Conservation (phyloP, 495 filamentous ascomycete species). For the Letharia lupina region DNA sequence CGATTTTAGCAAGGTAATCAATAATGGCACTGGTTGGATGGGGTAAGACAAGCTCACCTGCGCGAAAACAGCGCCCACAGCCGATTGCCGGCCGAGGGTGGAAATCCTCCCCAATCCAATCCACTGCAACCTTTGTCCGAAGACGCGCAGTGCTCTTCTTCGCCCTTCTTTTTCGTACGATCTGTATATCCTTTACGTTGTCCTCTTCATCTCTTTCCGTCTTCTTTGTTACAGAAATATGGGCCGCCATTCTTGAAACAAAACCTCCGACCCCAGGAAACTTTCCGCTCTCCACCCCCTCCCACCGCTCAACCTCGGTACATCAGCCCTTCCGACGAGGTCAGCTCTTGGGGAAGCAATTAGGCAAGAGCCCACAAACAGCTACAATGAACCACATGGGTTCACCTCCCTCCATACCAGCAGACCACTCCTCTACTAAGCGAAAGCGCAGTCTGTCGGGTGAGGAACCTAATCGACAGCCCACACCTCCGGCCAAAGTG, state of each 20-base stretch:
- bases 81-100: conserved; percentile 6
- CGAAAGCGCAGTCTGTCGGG: conserved; percentile 51
- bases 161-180: conserved; percentile 16
- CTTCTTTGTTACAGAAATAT: conserved; percentile 1
- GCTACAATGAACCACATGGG: conserved; percentile 17
- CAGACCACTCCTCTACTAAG: conserved; percentile 36
- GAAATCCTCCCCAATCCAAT: conserved; percentile 4
- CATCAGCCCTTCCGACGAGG: background rate
- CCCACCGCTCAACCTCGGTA: conserved; percentile 5
- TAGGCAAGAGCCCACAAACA: background rate
- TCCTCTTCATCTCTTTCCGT: background rate
- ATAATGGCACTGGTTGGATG: conserved; percentile 2
- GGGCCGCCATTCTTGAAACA: conserved; percentile 4
- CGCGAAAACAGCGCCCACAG: conserved; percentile 3
- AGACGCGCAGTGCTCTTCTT: conserved; percentile 18
- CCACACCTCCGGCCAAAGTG: conserved; percentile 41
- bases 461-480: conserved; percentile 32
- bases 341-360: background rate
- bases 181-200: conserved; percentile 10
- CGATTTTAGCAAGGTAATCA: background rate
- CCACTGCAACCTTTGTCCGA: background rate
- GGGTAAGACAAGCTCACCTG: conserved; percentile 3
- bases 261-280: background rate
- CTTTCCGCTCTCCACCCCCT: conserved; percentile 1
- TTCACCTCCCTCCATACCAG: conserved; percentile 15